Percentiles rank a stretch among this genome's conserved stretches.
Conservation (phyloP, 805 yeast species). For the Scheffersomyces ergatensis region DNA sequence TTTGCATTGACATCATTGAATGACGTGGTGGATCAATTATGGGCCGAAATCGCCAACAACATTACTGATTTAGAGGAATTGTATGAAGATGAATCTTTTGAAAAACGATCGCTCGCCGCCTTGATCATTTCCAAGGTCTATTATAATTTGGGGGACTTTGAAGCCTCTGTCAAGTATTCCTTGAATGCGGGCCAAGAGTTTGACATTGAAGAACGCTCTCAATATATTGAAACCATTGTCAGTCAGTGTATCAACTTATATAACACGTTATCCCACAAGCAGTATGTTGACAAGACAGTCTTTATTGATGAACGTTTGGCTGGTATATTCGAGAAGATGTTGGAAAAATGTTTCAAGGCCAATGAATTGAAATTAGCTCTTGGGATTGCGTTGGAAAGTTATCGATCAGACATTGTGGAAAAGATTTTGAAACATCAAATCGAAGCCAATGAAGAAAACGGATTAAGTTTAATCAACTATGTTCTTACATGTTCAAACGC, state of each 20-base stretch:
- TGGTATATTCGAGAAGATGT: constrained; percentile 80
- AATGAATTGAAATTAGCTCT: constrained; percentile 79
- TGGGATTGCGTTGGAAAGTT: constrained; percentile 88
- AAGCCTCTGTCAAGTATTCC: constrained; percentile 84
- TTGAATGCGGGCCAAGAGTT: constrained; percentile 80
- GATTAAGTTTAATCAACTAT: constrained; percentile 61
- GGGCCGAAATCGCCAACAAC: constrained; percentile 96
- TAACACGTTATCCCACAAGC: constrained; percentile 58
- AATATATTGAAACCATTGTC: constrained; percentile 89
- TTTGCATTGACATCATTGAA: constrained; percentile 85
- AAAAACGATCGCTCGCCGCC: constrained; percentile 81
- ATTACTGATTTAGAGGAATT: constrained; percentile 86
- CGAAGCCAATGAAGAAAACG: constrained; percentile 46
- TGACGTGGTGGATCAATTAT: constrained; percentile 79
- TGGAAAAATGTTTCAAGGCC: constrained; percentile 67
- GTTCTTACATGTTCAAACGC: constrained; percentile 72
- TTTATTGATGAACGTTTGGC: constrained; percentile 61
- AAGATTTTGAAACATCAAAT: constrained; percentile 46
- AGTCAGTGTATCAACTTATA: constrained; percentile 89
- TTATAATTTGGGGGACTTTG: constrained; percentile 92
- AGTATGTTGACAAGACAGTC: constrained; percentile 20
- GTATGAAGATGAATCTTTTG: constrained; percentile 79
- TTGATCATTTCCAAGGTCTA: constrained; percentile 85
- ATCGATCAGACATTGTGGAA: constrained; percentile 77
- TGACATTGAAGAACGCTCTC: constrained; percentile 71